Base-by-base conservation (phyloP, 495 filamentous ascomycete species). In the Aspergillus panamensis region DNA sequence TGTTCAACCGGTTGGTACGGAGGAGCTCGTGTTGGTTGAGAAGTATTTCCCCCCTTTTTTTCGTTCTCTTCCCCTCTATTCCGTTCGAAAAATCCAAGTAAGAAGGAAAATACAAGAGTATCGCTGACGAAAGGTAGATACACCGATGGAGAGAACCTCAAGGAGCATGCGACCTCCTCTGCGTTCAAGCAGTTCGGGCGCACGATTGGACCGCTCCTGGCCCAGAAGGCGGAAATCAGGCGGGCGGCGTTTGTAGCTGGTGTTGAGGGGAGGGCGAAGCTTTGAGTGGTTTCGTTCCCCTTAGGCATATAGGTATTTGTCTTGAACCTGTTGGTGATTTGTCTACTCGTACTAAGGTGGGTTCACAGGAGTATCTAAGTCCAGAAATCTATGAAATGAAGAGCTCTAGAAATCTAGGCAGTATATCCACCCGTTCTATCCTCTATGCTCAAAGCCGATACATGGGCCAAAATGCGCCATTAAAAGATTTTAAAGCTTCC, bases 401-500 rank as follows among this genome's bases (percentile, higher is more conserved):
- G 25, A 25, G 2, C 25, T 25, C 25, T 25, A 39, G 35, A 39
- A 39, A 39, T 13, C 10, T 10, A 13, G n/a, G n/a, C n/a, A n/a
- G 35, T 12, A 39, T 39, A 6, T 39, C 6, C 14, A 3, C 8
- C 35, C 35, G 35, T 13, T 39, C 35, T 39, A 39, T 39, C 35
- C 35, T 39, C 35, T 39, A 39, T 39, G 10, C 10, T 8, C 14
- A 39, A 39, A n/a, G 14, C 10, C 10, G 10, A 10, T 39, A 39
- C 35, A 39, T 3, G 35, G 8, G 35, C 14, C 6, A 39, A 39
- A n/a, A 39, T 25, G 25, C 25, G 25, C 2, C 25, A 25, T 25
- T 25, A 25, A 25, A 25, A 8, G 42, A 17, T 8, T 20, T 64
- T 51, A 76, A 50, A 76, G 48, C 50, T 74, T 74, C 48, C 64